These are phyloP conservation scores for Sporothrix curviconia DNA, from an alignment of 2,329 filamentous ascomycete genomes.

Conservation along the genomic window DNA sequence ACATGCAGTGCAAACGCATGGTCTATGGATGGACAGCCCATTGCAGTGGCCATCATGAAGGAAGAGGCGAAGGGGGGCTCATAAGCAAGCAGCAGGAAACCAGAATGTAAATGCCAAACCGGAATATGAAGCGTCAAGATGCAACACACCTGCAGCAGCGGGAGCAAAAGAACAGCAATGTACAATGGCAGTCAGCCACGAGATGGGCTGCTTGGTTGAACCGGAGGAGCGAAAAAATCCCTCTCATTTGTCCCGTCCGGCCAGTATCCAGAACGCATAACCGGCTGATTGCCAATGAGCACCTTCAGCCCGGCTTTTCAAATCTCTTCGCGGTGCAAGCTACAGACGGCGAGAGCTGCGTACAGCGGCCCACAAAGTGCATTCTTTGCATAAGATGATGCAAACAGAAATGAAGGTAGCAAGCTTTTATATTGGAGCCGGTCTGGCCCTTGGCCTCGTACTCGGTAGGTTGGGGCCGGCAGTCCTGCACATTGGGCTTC, in stretches of 20 bases:
- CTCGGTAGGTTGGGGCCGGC: no score
- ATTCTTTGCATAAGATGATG: neutral
- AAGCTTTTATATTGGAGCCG: neutral
- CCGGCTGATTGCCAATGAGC: no score
- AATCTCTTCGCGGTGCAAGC: neutral
- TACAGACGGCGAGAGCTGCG: neutral
- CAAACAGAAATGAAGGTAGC: neutral
- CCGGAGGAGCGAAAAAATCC: neutral
- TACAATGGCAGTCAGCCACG: conserved; percentile 11
- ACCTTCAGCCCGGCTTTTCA: neutral
- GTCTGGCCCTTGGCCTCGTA: neutral
- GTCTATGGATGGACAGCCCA: neutral
- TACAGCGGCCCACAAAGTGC: neutral
- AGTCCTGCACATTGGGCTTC: neutral
- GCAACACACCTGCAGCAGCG: conserved; percentile 5
- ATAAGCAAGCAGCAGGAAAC: neutral
- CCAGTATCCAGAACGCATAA: no score
- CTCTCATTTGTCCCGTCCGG: neutral
- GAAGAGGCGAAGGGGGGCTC: neutral
- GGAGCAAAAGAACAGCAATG: no score
- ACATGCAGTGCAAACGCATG: neutral
- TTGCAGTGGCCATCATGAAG: neutral
- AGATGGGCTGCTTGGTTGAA: neutral
- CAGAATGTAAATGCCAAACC: no score
- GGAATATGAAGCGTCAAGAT: neutral